phyloP scores from a whole-genome alignment of 1,139 yeast genomes.

The Lodderomyces orthopsilosis region DNA sequence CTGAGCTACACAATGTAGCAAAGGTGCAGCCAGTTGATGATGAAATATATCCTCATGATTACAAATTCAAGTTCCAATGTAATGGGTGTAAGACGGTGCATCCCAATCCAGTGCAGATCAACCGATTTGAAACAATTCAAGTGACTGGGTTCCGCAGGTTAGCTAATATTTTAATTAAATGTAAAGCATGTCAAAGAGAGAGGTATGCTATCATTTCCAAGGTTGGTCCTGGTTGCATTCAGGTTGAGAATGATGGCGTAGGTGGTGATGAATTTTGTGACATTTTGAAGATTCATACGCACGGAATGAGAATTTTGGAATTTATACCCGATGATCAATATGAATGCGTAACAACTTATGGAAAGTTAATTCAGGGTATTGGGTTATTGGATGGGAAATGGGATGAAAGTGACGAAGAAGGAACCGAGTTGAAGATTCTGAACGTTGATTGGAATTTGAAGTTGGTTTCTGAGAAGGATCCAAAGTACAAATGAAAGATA shows the following conservation, averaged over 20 bases:
- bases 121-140: slow-evolving; percentile 50
- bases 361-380: slow-evolving; percentile 54
- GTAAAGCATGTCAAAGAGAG: slow-evolving; percentile 55
- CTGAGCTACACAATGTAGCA: slow-evolving; percentile 61
- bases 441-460: slow-evolving; percentile 52
- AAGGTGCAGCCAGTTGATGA: slow-evolving; percentile 60
- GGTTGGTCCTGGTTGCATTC: slow-evolving; percentile 23
- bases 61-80: slow-evolving; percentile 67
- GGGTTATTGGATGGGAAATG: slow-evolving; percentile 81
- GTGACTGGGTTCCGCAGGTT: slow-evolving; percentile 68
- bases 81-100: slow-evolving; percentile 67
- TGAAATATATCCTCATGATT: slow-evolving; percentile 61
- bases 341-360: slow-evolving; percentile 52
- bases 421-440: slow-evolving; percentile 73
- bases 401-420: slow-evolving; percentile 86
- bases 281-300: slow-evolving; percentile 66
- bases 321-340: slow-evolving; percentile 69
- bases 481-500: not conserved
- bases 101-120: slow-evolving; percentile 62
- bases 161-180: slow-evolving; percentile 74
- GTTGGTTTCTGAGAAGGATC: slow-evolving; percentile 3
- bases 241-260: not conserved
- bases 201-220: slow-evolving; percentile 30
- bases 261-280: slow-evolving; percentile 22
- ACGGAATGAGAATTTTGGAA: slow-evolving; percentile 70